Base-by-base conservation (phyloP, 78 protist genomes). In the Parvularia atlantis region DNA sequence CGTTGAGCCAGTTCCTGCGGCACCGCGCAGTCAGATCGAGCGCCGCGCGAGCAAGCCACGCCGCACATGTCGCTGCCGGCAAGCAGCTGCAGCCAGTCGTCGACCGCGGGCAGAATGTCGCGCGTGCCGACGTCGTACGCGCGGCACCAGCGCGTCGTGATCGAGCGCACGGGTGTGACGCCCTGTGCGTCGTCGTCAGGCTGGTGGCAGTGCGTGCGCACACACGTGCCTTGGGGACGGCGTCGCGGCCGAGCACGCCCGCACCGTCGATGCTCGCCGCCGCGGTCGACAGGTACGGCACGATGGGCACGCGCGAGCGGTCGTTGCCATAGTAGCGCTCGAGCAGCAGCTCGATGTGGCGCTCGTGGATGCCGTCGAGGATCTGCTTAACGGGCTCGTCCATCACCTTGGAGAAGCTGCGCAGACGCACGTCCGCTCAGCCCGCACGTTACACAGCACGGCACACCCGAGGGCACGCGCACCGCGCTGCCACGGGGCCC, bases 401-500 rank as follows among this genome's bases (percentile, higher is more conserved):
- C 39, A n/a, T n/a, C n/a, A 39, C 74, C 57, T 46, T 53, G 24
- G 40, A 40, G 31, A 48, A n/a, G n/a, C n/a, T n/a, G n/a, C n/a
- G n/a, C n/a, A n/a, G n/a, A n/a, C n/a, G n/a, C n/a, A n/a, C n/a
- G n/a, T n/a, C n/a, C n/a, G n/a, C n/a, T n/a, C n/a, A n/a, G n/a
- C n/a, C n/a, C n/a, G n/a, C n/a, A n/a, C n/a, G n/a, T n/a, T n/a
- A n/a, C 1, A 5, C 2, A 6, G 37, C 22, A 26, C 57, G 24
- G 57, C 57, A 53, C 57, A 53, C 57, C 57, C 22, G 31, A 53
- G 31, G 24, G 24, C 22, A 19, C 3, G n/a, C n/a, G 66, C 63
- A 68, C 35, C 31, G 16, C 5, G 74, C 83, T 11, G 88, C 73
- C 11, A 84, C 72, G 59, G 88, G 88, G 17, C 88, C 88, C 14